Percentiles rank a stretch among this genome's conserved stretches.
phyloP scores from a whole-genome alignment of 805 yeast species.

The Pichia eremophila region DNA sequence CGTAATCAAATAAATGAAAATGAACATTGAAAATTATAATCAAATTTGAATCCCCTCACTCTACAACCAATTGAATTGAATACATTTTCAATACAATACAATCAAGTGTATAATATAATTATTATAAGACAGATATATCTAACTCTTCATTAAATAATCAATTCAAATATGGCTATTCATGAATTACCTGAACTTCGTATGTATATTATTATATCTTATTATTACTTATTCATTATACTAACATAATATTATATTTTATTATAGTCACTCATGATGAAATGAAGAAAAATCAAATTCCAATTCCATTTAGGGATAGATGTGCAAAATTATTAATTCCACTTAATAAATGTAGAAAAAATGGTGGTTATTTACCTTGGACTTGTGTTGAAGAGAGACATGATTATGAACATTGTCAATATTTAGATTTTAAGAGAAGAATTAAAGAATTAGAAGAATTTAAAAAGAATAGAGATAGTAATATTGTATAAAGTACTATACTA shows the following conservation, averaged over 20 bases:
- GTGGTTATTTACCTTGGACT: slow-evolving; percentile 55
- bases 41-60: no score
- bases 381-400: slow-evolving; percentile 71
- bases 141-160: neutral
- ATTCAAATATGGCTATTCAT: slow-evolving; percentile 22
- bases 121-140: no score
- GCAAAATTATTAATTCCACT: slow-evolving; percentile 55
- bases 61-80: no score
- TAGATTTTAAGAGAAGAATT: slow-evolving; percentile 75
- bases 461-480: slow-evolving; percentile 23
- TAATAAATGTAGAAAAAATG: slow-evolving; percentile 52
- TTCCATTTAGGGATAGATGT: slow-evolving; percentile 77
- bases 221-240: neutral
- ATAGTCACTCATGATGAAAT: slow-evolving; percentile 74
- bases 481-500: neutral
- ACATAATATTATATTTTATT: neutral
- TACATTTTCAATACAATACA: no score
- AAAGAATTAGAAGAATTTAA: slow-evolving; percentile 56
- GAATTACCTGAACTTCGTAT: slow-evolving; percentile 35
- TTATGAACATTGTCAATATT: slow-evolving; percentile 78
- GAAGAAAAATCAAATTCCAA: slow-evolving; percentile 69
- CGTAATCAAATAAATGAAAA: no score
- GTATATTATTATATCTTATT: slow-evolving; percentile 12
- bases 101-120: no score
- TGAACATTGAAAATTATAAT: no score